Base-by-base conservation (phyloP, 2,329 filamentous ascomycete genomes). In the Blastomyces parvus region DNA sequence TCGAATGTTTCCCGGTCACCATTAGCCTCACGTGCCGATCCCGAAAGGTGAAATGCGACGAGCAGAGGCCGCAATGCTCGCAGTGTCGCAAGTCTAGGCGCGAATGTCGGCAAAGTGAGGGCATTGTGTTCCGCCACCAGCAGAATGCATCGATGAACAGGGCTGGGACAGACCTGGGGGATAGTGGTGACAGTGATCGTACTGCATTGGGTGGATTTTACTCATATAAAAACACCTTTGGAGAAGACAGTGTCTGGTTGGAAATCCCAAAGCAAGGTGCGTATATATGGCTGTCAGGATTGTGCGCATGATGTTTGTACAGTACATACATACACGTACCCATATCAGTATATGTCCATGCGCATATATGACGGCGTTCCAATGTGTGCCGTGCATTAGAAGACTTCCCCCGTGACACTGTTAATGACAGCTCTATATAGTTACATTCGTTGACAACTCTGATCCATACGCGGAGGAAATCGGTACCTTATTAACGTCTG, bases 61-160 rank as follows among this genome's bases (percentile, higher is more conserved):
- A 87, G 73, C 80, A 80, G 70, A 84, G 83, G 66, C 85, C 84
- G 13, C 73, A 80, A 46, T 87, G 85, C 70, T 80, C 82, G 42
- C 84, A 86, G 72, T 87, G 85, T 72, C 77, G 77, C 69, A 85
- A 86, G 72, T 84, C 83, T 5, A 81, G 80, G 58, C 79, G 85
- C 68, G 80, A 84, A 73, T 87, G 85, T 72, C 76, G 83, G 56
- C 83, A 83, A 30, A 84, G 82, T 69, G 83, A 84, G 66, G 84
- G 84, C 60, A 82, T 88, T 68, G 83, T 86, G 55, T 88, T 87
- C 69, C 82, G 85, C 62, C 86, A 88, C 72, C 85, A 88, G 70
- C 85, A 88, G 74, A 88, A 88, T 80, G 84, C 85, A 38, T 86
- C 84, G 25, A 85, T 87, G 84, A 87, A 87, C 64, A 80, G 82